phyloP scores from a whole-genome alignment of 495 filamentous ascomycete species.

The Thozetella sp. region DNA sequence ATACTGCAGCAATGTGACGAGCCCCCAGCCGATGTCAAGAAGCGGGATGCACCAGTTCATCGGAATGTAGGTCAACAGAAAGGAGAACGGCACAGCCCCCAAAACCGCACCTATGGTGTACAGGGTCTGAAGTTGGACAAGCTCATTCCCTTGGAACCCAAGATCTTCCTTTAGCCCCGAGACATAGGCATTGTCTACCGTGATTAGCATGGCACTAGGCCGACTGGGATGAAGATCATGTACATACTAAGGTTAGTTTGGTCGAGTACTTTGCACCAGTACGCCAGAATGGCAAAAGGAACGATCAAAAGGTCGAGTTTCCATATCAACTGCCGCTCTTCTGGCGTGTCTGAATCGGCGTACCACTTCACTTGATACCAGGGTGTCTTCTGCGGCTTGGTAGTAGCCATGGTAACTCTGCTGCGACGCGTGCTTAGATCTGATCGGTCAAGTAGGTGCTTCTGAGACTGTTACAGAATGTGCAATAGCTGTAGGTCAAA shows the following conservation, averaged over 20 bases:
- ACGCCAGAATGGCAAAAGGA: constrained; percentile 38
- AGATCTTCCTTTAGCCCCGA: constrained; percentile 37
- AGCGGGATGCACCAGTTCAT: constrained; percentile 48
- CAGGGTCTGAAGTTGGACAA: constrained; percentile 46
- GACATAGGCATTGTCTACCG: constrained; percentile 36
- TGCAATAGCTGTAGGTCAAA: no score
- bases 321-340: constrained; percentile 38
- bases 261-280: constrained; percentile 52
- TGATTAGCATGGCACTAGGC: constrained; percentile 9
- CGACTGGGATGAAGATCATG: not conserved
- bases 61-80: constrained; percentile 48
- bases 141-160: constrained; percentile 45
- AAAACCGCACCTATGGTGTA: constrained; percentile 53
- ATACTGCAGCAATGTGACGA: constrained; percentile 49
- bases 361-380: constrained; percentile 44
- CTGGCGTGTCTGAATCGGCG: constrained; percentile 30
- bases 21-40: constrained; percentile 43
- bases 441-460: not conserved
- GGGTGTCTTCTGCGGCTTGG: constrained; percentile 10
- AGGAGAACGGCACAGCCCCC: constrained; percentile 50
- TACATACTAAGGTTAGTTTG: constrained; percentile 27
- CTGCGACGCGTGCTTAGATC: no score
- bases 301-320: constrained; percentile 44
- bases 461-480: not conserved
- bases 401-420: constrained; percentile 17